Conservation (phyloP, 306 rosid genomes). For the Cucurbita pepo region DNA sequence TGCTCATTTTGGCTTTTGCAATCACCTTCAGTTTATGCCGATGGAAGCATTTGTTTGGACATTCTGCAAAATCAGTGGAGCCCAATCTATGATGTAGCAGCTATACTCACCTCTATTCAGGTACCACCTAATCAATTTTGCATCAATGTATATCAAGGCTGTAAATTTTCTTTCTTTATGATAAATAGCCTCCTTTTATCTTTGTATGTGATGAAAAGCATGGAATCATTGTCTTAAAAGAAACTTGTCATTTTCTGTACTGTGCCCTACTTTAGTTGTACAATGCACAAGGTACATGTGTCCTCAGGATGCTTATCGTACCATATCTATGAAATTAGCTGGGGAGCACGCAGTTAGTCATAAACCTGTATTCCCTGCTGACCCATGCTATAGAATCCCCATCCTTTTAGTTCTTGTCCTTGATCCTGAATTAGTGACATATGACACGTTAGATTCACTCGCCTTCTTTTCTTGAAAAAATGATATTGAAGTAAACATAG, state of each 20-base stretch:
- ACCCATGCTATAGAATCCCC: not conserved
- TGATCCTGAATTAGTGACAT: not conserved
- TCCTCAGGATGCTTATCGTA: not conserved
- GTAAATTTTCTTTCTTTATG: not conserved
- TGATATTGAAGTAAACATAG: not conserved
- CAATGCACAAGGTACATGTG: not conserved
- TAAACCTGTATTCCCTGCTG: not conserved
- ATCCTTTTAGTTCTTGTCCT: not conserved
- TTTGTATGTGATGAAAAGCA: not conserved
- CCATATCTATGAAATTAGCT: not conserved
- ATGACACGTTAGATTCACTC: not conserved
- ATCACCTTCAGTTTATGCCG: conserved; percentile 62
- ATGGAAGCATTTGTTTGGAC: conserved; percentile 96
- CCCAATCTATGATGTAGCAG: conserved; percentile 94
- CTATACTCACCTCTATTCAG: conserved; percentile 96
- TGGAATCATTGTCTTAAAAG: not conserved
- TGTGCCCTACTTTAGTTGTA: not conserved
- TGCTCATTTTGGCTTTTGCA: not conserved
- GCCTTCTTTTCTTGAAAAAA: not conserved
- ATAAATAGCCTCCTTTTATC: not conserved
- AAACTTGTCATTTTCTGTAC: not conserved
- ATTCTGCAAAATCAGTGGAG: conserved; percentile 97
- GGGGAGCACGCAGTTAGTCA: not conserved
- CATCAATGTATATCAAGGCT: not conserved
- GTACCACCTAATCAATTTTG: conserved; percentile 23